Conservation (phyloP, 371 early-diverging fungal genomes). For the Cokeromyces recurvatus region DNA sequence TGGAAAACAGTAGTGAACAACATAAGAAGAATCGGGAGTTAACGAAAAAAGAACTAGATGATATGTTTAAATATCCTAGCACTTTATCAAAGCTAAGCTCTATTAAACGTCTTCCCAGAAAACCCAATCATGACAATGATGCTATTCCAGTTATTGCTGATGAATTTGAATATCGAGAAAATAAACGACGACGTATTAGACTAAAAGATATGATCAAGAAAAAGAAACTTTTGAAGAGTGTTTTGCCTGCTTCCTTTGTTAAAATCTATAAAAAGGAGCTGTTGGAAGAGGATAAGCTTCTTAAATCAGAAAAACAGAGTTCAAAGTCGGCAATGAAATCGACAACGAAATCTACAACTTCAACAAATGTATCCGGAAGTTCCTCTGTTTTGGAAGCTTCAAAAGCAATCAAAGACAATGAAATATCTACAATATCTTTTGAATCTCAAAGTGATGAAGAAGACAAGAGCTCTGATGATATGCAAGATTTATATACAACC, state of each 20-base stretch:
- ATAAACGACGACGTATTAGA: not conserved
- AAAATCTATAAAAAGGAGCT: constrained; percentile 6
- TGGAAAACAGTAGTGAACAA: not conserved
- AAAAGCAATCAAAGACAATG: no score
- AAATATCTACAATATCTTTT: no score
- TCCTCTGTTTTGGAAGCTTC: no score
- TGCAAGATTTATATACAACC: no score
- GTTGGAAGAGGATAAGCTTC: constrained; percentile 4
- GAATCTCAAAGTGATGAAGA: not conserved
- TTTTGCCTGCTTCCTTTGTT: constrained; percentile 12
- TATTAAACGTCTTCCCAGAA: not conserved
- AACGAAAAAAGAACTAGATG: not conserved
- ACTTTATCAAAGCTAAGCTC: not conserved
- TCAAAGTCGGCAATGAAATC: no score
- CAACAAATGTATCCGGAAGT: no score
- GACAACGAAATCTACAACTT: no score
- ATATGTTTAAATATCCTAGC: not conserved
- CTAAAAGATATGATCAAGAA: not conserved
- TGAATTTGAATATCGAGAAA: not conserved
- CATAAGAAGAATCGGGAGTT: no score
- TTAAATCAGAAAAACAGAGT: no score
- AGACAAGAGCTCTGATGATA: no score
- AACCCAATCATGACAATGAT: not conserved
- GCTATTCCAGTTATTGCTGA: not conserved
- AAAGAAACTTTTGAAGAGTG: constrained; percentile 4